Conservation (phyloP, 805 yeast genomes). For the Zygoascus flipseniorum region DNA sequence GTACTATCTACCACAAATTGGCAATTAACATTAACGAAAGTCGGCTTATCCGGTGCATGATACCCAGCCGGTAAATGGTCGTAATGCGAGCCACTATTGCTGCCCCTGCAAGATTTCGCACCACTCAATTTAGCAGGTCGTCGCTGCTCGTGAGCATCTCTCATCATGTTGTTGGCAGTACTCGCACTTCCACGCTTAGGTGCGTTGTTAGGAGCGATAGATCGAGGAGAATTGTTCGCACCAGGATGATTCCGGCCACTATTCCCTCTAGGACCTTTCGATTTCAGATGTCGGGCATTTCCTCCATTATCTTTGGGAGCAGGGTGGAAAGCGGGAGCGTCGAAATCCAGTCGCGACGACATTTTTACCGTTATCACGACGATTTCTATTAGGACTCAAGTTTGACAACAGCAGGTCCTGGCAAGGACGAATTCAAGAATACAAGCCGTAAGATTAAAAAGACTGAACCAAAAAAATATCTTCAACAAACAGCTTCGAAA, state of each 20-base stretch:
- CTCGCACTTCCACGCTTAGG: background rate
- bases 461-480: too few relatives aligned
- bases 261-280: background rate
- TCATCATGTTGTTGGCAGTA: background rate
- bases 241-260: background rate
- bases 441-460: too few relatives aligned
- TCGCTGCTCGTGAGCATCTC: background rate
- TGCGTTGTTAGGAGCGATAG: background rate
- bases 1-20: constrained; percentile 70
- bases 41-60: constrained; percentile 20
- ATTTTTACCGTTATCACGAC: background rate
- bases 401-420: too few relatives aligned
- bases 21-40: constrained; percentile 67
- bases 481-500: too few relatives aligned
- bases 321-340: constrained; percentile 3
- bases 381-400: too few relatives aligned
- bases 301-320: background rate
- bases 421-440: too few relatives aligned
- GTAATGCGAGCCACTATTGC: background rate
- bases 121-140: background rate
- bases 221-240: background rate
- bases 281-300: background rate
- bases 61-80: constrained; percentile 1
- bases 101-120: background rate
- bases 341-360: constrained; percentile 2